Evolutionary conservation across 1,284 basidiomycete species (phyloP), one percentile per base, ranked within the genome.

Genomic region (Rhodotorula mucilaginosa): DNA sequence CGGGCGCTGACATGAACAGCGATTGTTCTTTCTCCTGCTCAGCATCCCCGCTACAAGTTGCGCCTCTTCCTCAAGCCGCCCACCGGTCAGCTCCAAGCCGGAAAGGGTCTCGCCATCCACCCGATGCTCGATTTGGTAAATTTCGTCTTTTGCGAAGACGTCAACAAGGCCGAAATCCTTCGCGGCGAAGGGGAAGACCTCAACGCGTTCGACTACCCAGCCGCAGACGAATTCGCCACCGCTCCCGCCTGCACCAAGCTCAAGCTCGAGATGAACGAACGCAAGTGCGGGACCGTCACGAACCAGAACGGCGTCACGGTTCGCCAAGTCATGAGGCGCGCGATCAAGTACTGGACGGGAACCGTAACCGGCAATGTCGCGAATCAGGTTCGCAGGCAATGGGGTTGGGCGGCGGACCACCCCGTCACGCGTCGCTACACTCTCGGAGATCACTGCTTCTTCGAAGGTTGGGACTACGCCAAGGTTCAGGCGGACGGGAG

Each of bases 181-280:
- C 8, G 19, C 23, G 51, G n/a, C 51, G 12, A 52, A 7, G 21
- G 12, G 13, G 21, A n/a, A 13, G 3, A 52, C 21, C 19, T 51
- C 21, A 57, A 57, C 54, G 54, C n/a, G 12, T 57, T 29, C n/a
- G 54, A 57, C 54, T 57, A 29, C 26, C 6, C 54, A 4, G 54
- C 54, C 54, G 54, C 54, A 3, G 29, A 57, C 26, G 54, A 57
- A 6, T 34, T 57, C 18, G 54, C 54, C 1, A 57, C 54, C 26
- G 54, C n/a, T 2, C 54, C 54, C 5, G 54, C 54, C 3, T 57
- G 54, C 54, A 57, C 54, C 2, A 29, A 26, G 54, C 7, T 57
- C 16, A 31, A 57, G n/a, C n/a, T 57, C 54, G 54, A 57, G 54
- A 26, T 57, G 26, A 57, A 57, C 54, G 54, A 57, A 19, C 29